These are phyloP conservation scores for Metschnikowia sp. DNA, from an alignment of 805 yeast species.

Conservation along the genomic window DNA sequence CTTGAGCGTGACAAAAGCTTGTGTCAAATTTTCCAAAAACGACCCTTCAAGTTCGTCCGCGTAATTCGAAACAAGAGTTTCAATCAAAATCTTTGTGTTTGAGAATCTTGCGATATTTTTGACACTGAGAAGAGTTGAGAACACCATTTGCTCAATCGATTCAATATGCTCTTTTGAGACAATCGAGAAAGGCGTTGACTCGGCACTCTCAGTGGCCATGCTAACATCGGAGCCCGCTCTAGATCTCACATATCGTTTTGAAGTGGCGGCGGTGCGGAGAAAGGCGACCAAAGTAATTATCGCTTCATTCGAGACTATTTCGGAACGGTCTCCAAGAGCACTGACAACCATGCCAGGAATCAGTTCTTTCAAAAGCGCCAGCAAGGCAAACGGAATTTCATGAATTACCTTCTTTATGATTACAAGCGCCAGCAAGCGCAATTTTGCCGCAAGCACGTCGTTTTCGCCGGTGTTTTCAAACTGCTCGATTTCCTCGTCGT, in stretches of 20 bases:
- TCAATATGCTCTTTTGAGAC: constrained; percentile 7
- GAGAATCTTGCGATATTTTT: constrained; percentile 22
- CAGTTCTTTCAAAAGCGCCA: constrained; percentile 26
- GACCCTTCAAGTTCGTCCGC: constrained; percentile 13
- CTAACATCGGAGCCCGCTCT: constrained; percentile 37
- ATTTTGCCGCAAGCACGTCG: constrained; percentile 55
- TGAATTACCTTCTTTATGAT: constrained; percentile 39
- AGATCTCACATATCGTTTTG: background rate
- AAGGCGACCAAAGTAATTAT: constrained; percentile 43
- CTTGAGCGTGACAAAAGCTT: constrained; percentile 17
- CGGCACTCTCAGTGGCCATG: constrained; percentile 25
- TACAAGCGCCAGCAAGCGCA: constrained; percentile 51
- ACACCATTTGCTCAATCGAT: constrained; percentile 25
- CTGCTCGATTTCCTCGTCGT: constrained; percentile 42
- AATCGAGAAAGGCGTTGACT: background rate
- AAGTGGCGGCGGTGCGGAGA: constrained; percentile 25
- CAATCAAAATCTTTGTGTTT: constrained; percentile 25
- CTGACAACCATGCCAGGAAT: constrained; percentile 30
- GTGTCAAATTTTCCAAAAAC: constrained; percentile 20
- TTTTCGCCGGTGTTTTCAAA: constrained; percentile 37
- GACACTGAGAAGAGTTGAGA: constrained; percentile 21
- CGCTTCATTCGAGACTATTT: constrained; percentile 49
- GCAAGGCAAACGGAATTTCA: constrained; percentile 34
- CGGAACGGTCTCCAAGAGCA: constrained; percentile 42
- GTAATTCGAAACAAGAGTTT: constrained; percentile 23